Base-by-base conservation (phyloP, 371 early-diverging fungal genomes). In the Zychaea mexicana region DNA sequence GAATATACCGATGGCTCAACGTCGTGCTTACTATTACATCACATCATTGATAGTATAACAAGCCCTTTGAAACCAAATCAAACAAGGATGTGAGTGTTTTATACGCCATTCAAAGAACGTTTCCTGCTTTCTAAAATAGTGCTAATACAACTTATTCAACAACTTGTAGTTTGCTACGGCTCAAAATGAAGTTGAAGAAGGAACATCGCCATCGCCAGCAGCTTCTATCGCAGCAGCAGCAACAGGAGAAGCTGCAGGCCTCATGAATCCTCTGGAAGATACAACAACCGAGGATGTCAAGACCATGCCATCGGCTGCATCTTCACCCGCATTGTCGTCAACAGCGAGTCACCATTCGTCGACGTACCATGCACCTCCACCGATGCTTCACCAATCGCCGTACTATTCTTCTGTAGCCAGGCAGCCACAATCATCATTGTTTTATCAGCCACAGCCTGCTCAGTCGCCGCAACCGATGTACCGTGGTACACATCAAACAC, bases 31-130 rank as follows among this genome's bases (percentile, higher is more conserved):
- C 6, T 46, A n/a, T 12, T 58, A 17, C 36, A 33, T n/a, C n/a
- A n/a, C 9, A 13, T 6, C 12, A 28, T 31, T 5, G 21, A 45
- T 60, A 78, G 79, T 73, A 78, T 57, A 71, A 71, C 45, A 76
- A 73, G 5, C 74, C 72, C 21, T 71, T 71, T 56, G 79, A 78
- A 63, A 76, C 70, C 38, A 78, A 78, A 65, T 71, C 76, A 15
- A 78, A 78, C 39, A 69, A 70, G 30, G 79, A 78, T 52, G 79
- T 73, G 73, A 71, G 68, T 61, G 9, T 10, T 24, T 19, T 30
- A 9, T 26, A 42, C 0, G 6, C 10, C 30, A 22, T 32, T 30
- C 30, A 27, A 55, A 17, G 9, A 12, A 9, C 8, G n/a, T 13
- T n/a, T 13, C 49, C 13, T 24, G 13, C 9, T 49, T 24, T 24